phyloP scores from a whole-genome alignment of 768 basidiomycete species.

The Suillus plorans region DNA sequence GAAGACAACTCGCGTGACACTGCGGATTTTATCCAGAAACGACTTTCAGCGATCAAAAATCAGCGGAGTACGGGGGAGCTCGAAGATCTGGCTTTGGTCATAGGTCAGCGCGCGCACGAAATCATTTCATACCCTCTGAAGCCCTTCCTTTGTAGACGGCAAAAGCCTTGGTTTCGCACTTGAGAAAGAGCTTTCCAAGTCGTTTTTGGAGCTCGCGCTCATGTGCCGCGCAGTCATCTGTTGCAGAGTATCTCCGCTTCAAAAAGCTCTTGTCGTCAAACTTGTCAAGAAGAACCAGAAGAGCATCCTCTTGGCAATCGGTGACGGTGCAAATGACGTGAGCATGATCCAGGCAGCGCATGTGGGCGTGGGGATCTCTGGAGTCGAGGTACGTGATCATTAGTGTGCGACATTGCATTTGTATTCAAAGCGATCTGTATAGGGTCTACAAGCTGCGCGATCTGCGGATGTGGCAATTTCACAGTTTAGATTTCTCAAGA shows the following conservation, averaged over 20 bases:
- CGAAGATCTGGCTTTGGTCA: conserved; percentile 93
- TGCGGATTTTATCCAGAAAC: conserved; percentile 82
- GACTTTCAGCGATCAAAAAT: conserved; percentile 89
- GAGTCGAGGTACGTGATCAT: conserved; percentile 71
- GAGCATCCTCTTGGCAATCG: conserved; percentile 92
- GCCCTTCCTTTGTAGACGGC: conserved; percentile 58
- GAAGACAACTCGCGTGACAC: conserved; percentile 83
- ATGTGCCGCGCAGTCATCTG: conserved; percentile 96
- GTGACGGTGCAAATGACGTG: conserved; percentile 97
- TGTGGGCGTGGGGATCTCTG: conserved; percentile 96
- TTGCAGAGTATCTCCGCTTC: conserved; percentile 79
- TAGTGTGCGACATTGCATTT: neutral
- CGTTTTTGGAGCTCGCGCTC: conserved; percentile 91
- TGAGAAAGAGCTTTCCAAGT: conserved; percentile 87
- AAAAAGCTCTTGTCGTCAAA: conserved; percentile 97
- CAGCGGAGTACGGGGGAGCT: conserved; percentile 88
- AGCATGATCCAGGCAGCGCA: conserved; percentile 99
- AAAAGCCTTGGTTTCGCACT: conserved; percentile 92
- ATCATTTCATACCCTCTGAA: neutral
- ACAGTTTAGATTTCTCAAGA: conserved; percentile 94
- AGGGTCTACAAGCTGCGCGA: conserved; percentile 97
- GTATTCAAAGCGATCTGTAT: neutral
- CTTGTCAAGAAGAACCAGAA: conserved; percentile 98
- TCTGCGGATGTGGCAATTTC: conserved; percentile 98
- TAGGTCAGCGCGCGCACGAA: conserved; percentile 53